Conservation (phyloP, 495 filamentous ascomycete genomes). For the Pseudotulostoma volvatum region DNA sequence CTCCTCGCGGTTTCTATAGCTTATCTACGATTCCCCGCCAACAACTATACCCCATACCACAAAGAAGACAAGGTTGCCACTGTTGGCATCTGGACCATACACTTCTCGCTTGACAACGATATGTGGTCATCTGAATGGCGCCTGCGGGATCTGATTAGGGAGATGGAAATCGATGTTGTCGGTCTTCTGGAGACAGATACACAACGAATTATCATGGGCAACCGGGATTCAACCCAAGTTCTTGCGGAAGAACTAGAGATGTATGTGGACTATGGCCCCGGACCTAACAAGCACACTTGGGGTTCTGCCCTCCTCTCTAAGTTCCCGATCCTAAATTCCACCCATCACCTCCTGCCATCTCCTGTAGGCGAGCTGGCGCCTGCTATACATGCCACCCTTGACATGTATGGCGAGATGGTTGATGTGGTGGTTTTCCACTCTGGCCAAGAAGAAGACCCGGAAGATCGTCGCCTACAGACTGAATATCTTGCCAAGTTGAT, state of each 20-base stretch:
- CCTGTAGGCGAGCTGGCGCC: conserved; percentile 92
- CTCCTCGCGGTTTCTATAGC: conserved; percentile 65
- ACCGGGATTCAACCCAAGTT: conserved; percentile 89
- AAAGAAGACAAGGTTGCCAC: conserved; percentile 72
- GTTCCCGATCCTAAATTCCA: conserved; percentile 94
- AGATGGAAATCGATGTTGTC: conserved; percentile 86
- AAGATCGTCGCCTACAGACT: conserved; percentile 78
- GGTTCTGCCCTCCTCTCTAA: conserved; percentile 85
- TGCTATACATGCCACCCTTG: conserved; percentile 87
- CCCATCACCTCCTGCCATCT: conserved; percentile 84
- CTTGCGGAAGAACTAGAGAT: conserved; percentile 92
- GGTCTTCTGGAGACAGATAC: conserved; percentile 87
- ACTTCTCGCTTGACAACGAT: conserved; percentile 96
- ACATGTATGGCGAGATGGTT: conserved; percentile 76
- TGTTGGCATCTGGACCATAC: conserved; percentile 96
- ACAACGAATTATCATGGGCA: conserved; percentile 99
- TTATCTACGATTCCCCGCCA: conserved; percentile 86
- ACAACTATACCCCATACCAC: conserved; percentile 84
- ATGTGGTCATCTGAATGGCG: conserved; percentile 96
- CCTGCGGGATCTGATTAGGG: conserved; percentile 82
- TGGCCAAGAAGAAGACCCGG: conserved; percentile 92
- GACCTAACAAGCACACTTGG: conserved; percentile 99
- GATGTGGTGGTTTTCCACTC: conserved; percentile 99
- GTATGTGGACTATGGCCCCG: conserved; percentile 96
- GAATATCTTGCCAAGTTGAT: conserved; percentile 81